A percentile compares a stretch with the other conserved stretches of the same genome.
phyloP scores from a whole-genome alignment of 805 yeast genomes.

The Lipomyces chichibuensis region DNA sequence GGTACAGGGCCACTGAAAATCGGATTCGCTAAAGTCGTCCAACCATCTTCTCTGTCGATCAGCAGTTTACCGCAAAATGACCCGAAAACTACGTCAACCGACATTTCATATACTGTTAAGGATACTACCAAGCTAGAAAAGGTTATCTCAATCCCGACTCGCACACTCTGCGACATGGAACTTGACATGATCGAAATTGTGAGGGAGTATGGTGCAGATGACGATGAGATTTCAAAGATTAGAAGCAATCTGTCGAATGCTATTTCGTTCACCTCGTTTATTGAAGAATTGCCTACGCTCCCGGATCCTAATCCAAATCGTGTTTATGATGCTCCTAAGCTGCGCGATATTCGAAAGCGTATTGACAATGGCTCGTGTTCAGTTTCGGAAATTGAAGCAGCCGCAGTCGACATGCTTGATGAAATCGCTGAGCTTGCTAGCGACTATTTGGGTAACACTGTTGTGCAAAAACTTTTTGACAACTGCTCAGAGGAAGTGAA shows the following conservation, averaged over 20 bases:
- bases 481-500: slow-evolving; percentile 69
- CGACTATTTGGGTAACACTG: slow-evolving; percentile 94
- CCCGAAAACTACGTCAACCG: slow-evolving; percentile 8
- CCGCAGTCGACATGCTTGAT: slow-evolving; percentile 79
- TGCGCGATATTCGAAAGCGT: slow-evolving; percentile 81
- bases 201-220: slow-evolving; percentile 44
- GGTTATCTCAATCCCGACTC: slow-evolving; percentile 37
- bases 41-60: background rate
- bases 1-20: slow-evolving; percentile 74
- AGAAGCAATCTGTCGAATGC: slow-evolving; percentile 42
- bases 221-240: slow-evolving; percentile 40
- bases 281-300: slow-evolving; percentile 54
- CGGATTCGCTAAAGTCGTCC: slow-evolving; percentile 76
- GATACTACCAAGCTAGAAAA: slow-evolving; percentile 19
- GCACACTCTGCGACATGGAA: slow-evolving; percentile 39
- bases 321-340: slow-evolving; percentile 82
- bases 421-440: slow-evolving; percentile 90
- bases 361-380: slow-evolving; percentile 60
- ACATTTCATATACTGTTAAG: slow-evolving; percentile 31
- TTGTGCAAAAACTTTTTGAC: slow-evolving; percentile 87
- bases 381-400: slow-evolving; percentile 71
- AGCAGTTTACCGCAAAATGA: background rate
- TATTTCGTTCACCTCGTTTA: slow-evolving; percentile 35
- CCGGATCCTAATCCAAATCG: slow-evolving; percentile 73
- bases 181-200: slow-evolving; percentile 43